Conservation (phyloP, 2,329 filamentous ascomycete genomes). For the Verticillium albo-atrum region DNA sequence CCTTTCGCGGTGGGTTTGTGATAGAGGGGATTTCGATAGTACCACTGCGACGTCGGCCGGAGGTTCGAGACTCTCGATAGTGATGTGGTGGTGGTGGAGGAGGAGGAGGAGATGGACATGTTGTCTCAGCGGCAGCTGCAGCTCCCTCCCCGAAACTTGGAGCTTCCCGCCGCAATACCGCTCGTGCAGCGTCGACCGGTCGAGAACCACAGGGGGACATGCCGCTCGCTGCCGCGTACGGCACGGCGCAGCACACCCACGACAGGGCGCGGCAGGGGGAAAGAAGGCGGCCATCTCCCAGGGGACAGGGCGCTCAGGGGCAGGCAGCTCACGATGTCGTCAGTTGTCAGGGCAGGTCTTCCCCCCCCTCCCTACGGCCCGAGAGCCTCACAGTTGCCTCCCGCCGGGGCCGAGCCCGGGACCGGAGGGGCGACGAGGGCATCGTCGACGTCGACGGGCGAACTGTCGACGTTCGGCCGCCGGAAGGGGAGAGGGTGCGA, state of each 20-base stretch:
- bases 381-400: neutral
- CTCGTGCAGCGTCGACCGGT: neutral
- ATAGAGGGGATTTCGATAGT: neutral
- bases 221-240: neutral
- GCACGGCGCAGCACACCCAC: neutral
- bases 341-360: neutral
- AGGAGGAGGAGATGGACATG: neutral
- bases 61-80: neutral
- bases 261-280: neutral
- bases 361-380: neutral
- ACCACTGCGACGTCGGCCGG: neutral
- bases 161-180: neutral
- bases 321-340: neutral
- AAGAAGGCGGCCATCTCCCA: neutral
- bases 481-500: neutral
- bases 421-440: neutral
- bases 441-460: neutral
- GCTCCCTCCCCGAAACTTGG: neutral
- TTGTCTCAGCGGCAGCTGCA: neutral
- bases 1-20: neutral
- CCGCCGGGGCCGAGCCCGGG: neutral
- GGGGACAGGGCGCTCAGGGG: neutral
- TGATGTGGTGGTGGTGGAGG: neutral
- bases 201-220: neutral
- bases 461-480: too few relatives aligned